Conservation (phyloP, 805 yeast genomes). For the Yamadazyma scolyti region DNA sequence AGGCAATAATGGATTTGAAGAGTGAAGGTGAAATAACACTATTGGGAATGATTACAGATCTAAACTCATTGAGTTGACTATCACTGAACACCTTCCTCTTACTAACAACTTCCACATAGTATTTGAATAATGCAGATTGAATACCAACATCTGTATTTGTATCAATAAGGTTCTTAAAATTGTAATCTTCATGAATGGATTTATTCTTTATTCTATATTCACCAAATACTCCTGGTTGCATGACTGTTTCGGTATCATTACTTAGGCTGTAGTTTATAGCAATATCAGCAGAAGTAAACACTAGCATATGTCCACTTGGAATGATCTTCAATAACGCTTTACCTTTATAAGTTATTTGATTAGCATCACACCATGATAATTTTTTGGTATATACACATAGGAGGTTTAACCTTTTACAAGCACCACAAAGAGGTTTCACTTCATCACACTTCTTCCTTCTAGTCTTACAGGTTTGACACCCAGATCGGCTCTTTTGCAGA, state of each 20-base stretch:
- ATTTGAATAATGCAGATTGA: slow-evolving; percentile 13
- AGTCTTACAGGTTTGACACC: slow-evolving; percentile 64
- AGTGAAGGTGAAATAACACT: slow-evolving; percentile 19
- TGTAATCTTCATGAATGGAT: not conserved
- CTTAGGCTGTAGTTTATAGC: not conserved
- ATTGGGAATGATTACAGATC: slow-evolving; percentile 19
- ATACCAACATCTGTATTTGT: slow-evolving; percentile 1
- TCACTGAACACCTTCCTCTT: slow-evolving; percentile 18
- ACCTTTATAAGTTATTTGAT: slow-evolving; percentile 8
- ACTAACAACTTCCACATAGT: slow-evolving; percentile 18
- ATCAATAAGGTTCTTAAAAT: not conserved
- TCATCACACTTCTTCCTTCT: slow-evolving; percentile 60
- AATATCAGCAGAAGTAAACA: slow-evolving; percentile 2
- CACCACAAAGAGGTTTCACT: slow-evolving; percentile 44
- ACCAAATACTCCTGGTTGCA: not conserved
- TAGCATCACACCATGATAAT: slow-evolving; percentile 14
- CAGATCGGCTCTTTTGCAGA: slow-evolving; percentile 42
- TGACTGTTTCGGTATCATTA: not conserved
- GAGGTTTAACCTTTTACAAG: slow-evolving; percentile 43
- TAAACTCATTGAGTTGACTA: slow-evolving; percentile 19
- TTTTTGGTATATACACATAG: slow-evolving; percentile 33
- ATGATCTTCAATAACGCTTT: not conserved
- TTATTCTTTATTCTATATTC: not conserved
- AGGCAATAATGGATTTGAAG: slow-evolving; percentile 15
- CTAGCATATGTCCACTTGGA: slow-evolving; percentile 1